Conservation (phyloP, 1,139 yeast genomes). For the Saccharomyces hybrid region DNA sequence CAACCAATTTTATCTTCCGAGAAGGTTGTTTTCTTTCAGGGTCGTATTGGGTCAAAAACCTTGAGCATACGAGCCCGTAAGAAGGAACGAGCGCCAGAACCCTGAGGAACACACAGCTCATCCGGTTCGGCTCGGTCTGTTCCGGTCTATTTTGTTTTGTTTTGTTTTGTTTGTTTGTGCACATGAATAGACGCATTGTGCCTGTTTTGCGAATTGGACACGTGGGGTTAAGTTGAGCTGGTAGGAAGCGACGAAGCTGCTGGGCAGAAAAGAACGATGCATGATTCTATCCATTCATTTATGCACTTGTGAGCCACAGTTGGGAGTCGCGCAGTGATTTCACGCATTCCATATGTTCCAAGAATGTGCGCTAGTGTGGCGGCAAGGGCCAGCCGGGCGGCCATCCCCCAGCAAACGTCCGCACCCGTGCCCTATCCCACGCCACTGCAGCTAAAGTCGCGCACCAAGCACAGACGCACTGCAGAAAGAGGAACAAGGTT, state of each 20-base stretch:
- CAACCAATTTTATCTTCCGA: neutral
- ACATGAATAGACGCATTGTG: neutral
- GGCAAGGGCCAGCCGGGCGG: no score
- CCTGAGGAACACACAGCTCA: neutral
- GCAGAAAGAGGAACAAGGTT: neutral
- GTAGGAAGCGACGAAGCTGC: neutral
- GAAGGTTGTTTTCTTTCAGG: neutral
- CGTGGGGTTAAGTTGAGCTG: neutral
- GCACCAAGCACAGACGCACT: neutral
- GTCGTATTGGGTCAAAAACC: neutral
- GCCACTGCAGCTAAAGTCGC: neutral
- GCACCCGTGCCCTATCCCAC: neutral
- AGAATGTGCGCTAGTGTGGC: neutral
- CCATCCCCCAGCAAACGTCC: no score
- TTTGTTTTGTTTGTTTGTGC: neutral
- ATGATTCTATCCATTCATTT: neutral
- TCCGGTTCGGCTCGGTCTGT: neutral
- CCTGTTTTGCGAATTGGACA: neutral
- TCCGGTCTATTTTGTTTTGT: neutral
- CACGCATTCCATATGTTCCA: neutral
- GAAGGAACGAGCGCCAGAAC: neutral
- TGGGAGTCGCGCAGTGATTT: neutral
- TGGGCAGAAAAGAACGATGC: neutral
- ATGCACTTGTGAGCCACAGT: neutral
- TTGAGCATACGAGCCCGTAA: neutral